Evolutionary conservation across 257 asterid species (phyloP), one percentile per base, ranked within the genome.

Genomic region (Lycium ferocissimum): DNA sequence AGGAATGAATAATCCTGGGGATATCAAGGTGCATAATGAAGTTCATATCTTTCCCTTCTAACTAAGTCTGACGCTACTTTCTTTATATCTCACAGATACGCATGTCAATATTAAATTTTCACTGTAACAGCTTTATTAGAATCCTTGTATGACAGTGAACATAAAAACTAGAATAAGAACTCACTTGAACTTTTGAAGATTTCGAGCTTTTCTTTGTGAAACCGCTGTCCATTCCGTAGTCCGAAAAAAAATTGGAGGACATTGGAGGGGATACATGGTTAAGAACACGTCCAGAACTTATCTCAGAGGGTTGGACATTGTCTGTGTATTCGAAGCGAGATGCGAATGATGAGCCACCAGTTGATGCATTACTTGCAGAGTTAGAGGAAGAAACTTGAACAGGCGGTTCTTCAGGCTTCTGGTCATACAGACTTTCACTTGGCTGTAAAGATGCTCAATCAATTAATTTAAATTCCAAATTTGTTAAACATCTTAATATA

Each of bases 151-250:
- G 47, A 35, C 59, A 22, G 82, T 22, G 13, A 76, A 26, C 62
- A 76, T 45, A n/a, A 72, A 51, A 22, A 76, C 45, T 76, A 76
- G 45, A 76, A 22, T 26, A 76, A 26, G 3, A 51, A 76, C 95
- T 91, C 93, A 93, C 99, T 82, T 89, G 98, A 75, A 86, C 97
- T 92, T 92, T 93, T 26, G 96, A 89, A 79, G 92, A 86, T 84
- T 88, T 94, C 47, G 95, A 89, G 89, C 92, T 89, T 80, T 93
- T 96, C 94, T 95, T 96, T 15, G 95, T 83, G 90, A 93, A 94
- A 78, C 97, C 94, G 85, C 92, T 90, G 9, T 93, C 99, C 98
- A 96, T 93, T 84, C 98, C 99, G 89, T 93, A 96, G 56, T 96
- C 99, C 71, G 97, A 91, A 88, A 94, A 94, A 89, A 96, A 89